Percentiles rank a stretch among this genome's conserved stretches.
Conservation (phyloP, 495 filamentous ascomycete species). For the Aspergillus panamensis region DNA sequence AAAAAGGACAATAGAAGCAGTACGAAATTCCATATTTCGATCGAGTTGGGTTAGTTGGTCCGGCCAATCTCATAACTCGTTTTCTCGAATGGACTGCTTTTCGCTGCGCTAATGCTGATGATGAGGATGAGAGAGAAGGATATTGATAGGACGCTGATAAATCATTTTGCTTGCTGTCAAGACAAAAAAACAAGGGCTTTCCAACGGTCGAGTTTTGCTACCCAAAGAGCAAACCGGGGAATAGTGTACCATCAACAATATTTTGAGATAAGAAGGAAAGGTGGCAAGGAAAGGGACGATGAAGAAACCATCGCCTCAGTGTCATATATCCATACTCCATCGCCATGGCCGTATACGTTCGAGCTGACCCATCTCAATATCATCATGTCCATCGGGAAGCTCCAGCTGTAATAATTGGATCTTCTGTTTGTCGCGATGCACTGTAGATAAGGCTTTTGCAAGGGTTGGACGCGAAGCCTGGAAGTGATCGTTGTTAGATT, state of each 20-base stretch:
- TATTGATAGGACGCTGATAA: neutral
- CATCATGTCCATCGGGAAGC: conserved; percentile 37
- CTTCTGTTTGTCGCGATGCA: conserved; percentile 35
- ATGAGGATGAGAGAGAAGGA: neutral
- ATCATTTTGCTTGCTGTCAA: neutral
- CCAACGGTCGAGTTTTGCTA: conserved; percentile 6
- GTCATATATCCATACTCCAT: conserved; percentile 50
- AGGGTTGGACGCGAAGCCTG: conserved; percentile 32
- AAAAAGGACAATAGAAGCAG: neutral
- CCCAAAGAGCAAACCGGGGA: neutral
- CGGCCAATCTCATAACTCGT: neutral
- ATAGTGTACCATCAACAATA: neutral
- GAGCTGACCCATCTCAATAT: conserved; percentile 36
- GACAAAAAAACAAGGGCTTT: conserved; percentile 6
- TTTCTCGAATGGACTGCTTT: conserved; percentile 7
- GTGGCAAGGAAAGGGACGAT: neutral
- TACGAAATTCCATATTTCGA: neutral
- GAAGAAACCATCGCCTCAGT: neutral
- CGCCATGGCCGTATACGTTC: conserved; percentile 44
- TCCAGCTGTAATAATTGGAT: conserved; percentile 42
- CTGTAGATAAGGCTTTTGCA: conserved; percentile 35
- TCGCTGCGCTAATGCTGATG: conserved; percentile 18
- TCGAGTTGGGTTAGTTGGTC: neutral
- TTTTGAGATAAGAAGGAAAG: too few species aligned
- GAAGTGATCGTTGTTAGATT: conserved; percentile 34